Evolutionary conservation across 352 stramenopile species (phyloP).

Genomic region (Plasmopara halstedii): DNA sequence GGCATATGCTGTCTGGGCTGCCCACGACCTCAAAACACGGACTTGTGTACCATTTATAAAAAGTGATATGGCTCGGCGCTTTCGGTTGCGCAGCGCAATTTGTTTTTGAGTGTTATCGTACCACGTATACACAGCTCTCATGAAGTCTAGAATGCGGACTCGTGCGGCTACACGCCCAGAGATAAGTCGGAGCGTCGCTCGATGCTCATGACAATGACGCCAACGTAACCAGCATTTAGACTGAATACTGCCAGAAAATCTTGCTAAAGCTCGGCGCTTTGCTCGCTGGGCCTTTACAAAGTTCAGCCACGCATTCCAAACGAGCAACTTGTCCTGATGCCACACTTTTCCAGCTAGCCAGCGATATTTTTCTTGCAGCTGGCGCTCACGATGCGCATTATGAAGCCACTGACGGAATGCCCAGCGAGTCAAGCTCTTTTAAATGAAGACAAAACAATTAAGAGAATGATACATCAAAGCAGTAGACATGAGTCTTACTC

Average conservation of each 20-base stretch:
- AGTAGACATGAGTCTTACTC: conserved; percentile 20
- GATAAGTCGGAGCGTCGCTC: conserved; percentile 29
- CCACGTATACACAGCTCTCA: conserved; percentile 54
- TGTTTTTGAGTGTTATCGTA: conserved; percentile 55
- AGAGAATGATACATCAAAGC: neutral
- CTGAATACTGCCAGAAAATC: conserved; percentile 51
- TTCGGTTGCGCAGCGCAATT: conserved; percentile 30
- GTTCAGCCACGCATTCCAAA: conserved; percentile 53
- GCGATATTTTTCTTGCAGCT: conserved; percentile 40
- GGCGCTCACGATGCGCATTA: conserved; percentile 24
- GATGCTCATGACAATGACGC: conserved; percentile 34
- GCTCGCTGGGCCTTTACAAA: conserved; percentile 46
- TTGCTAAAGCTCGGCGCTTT: conserved; percentile 47
- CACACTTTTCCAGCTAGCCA: conserved; percentile 44
- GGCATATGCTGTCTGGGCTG: conserved; percentile 26
- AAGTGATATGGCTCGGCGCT: conserved; percentile 51
- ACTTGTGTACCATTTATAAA: conserved; percentile 55
- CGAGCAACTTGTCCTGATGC: conserved; percentile 37
- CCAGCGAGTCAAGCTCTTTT: conserved; percentile 55
- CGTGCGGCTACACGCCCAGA: conserved; percentile 36
- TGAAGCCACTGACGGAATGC: conserved; percentile 61
- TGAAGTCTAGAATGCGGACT: conserved; percentile 31
- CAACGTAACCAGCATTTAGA: conserved; percentile 64
- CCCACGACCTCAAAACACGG: conserved; percentile 53
- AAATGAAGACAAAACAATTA: neutral